phyloP scores from a whole-genome alignment of 2,329 filamentous ascomycete genomes.

The Cadophora malorum region DNA sequence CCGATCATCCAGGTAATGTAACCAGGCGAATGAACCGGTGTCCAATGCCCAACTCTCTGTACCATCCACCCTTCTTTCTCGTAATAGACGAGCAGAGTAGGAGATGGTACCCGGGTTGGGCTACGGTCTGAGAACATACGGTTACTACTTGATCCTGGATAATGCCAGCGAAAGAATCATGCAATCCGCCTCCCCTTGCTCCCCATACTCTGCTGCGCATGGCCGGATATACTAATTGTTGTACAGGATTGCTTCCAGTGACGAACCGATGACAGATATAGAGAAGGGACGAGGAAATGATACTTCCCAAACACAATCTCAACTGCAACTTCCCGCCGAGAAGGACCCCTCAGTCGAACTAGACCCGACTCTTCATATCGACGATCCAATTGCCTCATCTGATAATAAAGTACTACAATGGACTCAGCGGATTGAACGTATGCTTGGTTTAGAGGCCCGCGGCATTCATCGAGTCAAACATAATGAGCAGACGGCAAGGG shows the following conservation, averaged over 20 bases:
- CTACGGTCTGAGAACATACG: slow-evolving; percentile 82
- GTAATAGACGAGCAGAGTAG: not conserved
- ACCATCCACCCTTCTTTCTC: slow-evolving; percentile 26
- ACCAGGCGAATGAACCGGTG: slow-evolving; percentile 40
- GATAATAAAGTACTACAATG: slow-evolving; percentile 31
- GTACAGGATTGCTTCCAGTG: slow-evolving; percentile 32
- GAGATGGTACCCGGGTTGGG: slow-evolving; percentile 26
- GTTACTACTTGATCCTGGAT: slow-evolving; percentile 95
- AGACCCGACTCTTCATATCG: slow-evolving; percentile 30
- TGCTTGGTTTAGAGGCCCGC: slow-evolving; percentile 54
- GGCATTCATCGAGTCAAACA: slow-evolving; percentile 64
- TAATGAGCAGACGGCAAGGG: slow-evolving; percentile 55
- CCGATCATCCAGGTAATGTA: slow-evolving; percentile 38
- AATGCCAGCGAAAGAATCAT: slow-evolving; percentile 99
- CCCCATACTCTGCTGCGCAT: not conserved
- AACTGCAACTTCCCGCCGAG: slow-evolving; percentile 3
- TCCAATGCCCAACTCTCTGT: slow-evolving; percentile 23
- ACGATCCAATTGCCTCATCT: slow-evolving; percentile 20
- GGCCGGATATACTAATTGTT: slow-evolving; percentile 29
- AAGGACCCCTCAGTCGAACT: slow-evolving; percentile 11
- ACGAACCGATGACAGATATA: slow-evolving; percentile 32
- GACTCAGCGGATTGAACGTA: slow-evolving; percentile 36
- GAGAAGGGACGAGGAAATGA: slow-evolving; percentile 33
- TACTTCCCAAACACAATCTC: slow-evolving; percentile 9
- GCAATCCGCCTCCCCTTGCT: slow-evolving; percentile 47